Evolutionary conservation across 495 filamentous ascomycete species (phyloP), one percentile per base, ranked within the genome.

Genomic region (Extremus antarcticus): DNA sequence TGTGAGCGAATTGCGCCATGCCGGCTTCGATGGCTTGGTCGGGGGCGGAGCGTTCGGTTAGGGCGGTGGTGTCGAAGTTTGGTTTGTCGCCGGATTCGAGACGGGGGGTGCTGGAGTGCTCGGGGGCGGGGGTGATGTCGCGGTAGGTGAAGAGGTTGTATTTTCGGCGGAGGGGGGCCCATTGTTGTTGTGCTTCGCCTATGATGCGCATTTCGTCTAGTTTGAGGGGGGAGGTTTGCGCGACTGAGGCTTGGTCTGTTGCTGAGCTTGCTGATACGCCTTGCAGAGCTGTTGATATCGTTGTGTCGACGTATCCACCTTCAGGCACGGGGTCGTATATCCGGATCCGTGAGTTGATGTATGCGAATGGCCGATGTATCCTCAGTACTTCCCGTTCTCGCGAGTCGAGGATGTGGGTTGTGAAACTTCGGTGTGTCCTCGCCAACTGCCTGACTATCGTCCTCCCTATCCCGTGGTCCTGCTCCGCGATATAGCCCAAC

Each of bases 361-460:
- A 85, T 13, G 81, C 76, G 59, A 85, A 85, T 0, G 83, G 83
- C 17, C 83, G 79, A 62, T 85, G 78, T 58, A 87, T 84, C 75
- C 82, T 65, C 41, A 86, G 65, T 4, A 87, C 76, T 61, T 86
- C 83, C 55, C 74, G 77, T 63, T 82, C 78, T 48, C 79, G 68
- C 56, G 71, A 74, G 58, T 86, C 83, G 67, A 87, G 85, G 10
- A 87, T 78, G 69, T 86, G 80, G 13, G 83, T 83, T 25, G 80
- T 82, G 55, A 86, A 87, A 55, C 81, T 79, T 32, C 83, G 69
- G 58, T 85, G 82, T 2, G 83, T 86, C 29, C 71, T 72, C 47
- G 83, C 79, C 76, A 78, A 77, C 65, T 86, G 83, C 43, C 83
- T 69, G 41, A 77, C 74, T 64, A 86, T 69, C 53, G 76, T 71